These are phyloP conservation scores for Ambispora gerdemannii DNA, from an alignment of 192 early-diverging fungal species.

Conservation along the genomic window DNA sequence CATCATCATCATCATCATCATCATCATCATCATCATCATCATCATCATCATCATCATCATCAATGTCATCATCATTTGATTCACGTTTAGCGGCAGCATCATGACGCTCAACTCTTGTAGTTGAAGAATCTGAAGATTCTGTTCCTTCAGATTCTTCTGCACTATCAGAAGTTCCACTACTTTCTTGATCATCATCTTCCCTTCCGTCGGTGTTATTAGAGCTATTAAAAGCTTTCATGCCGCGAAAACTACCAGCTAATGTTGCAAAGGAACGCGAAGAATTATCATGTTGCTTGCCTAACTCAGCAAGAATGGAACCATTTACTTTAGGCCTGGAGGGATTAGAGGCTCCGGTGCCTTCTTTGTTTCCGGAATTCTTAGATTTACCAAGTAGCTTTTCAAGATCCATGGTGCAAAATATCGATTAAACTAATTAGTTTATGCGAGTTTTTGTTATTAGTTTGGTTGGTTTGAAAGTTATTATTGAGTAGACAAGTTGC, in stretches of 20 bases:
- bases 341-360: background rate
- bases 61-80: background rate
- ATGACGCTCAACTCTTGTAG: conserved; percentile 4
- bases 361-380: background rate
- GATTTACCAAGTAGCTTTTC: too few relatives aligned
- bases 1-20: background rate
- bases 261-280: too few relatives aligned
- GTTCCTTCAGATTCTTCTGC: conserved; percentile 1
- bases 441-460: too few relatives aligned
- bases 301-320: background rate
- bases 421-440: too few relatives aligned
- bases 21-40: background rate
- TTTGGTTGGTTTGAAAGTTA: too few relatives aligned
- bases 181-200: background rate
- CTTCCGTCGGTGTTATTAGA: background rate
- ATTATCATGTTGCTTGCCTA: too few relatives aligned
- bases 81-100: background rate
- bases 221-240: background rate
- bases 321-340: background rate
- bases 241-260: background rate
- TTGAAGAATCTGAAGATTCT: conserved; percentile 2
- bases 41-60: background rate
- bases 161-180: background rate
- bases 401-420: too few relatives aligned
- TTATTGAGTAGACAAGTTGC: too few relatives aligned